Conservation (phyloP, 108 stramenopile species). For the Nitzschia sp. region DNA sequence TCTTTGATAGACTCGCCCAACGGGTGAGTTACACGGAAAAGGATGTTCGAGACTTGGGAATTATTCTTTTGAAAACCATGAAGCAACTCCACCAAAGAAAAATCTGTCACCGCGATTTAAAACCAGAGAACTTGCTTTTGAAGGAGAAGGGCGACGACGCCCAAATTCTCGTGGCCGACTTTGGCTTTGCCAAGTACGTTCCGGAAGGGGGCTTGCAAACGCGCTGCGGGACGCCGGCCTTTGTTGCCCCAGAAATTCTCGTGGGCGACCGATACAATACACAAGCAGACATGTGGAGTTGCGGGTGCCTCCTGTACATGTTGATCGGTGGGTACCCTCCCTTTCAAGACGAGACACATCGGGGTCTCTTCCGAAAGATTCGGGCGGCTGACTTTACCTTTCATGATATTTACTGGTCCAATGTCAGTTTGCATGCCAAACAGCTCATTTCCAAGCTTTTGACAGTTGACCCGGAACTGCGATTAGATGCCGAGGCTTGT, state of each 20-base stretch:
- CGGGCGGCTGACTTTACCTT: conserved; percentile 76
- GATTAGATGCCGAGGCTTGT: conserved; percentile 58
- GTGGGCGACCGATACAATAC: conserved; percentile 72
- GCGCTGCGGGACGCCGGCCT: conserved; percentile 94
- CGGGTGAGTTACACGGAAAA: conserved; percentile 83
- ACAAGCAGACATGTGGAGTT: conserved; percentile 91
- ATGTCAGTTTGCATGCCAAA: conserved; percentile 72
- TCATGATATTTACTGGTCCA: conserved; percentile 69
- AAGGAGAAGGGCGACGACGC: conserved; percentile 63
- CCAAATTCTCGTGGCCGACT: conserved; percentile 88
- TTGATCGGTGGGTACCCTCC: conserved; percentile 83
- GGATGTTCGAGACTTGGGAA: conserved; percentile 79
- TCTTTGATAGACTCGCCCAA: conserved; percentile 90
- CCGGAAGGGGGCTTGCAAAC: conserved; percentile 57
- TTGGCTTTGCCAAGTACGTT: conserved; percentile 91
- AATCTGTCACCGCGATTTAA: conserved; percentile 92
- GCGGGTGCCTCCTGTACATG: conserved; percentile 92
- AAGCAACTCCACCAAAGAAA: conserved; percentile 67
- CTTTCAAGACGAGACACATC: conserved; percentile 59
- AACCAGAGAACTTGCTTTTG: conserved; percentile 91
- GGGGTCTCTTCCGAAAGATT: conserved; percentile 77
- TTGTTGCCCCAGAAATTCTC: conserved; percentile 95
- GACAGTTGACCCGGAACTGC: conserved; percentile 65
- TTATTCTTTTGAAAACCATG: conserved; percentile 66
- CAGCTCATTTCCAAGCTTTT: conserved; percentile 77